Base-by-base conservation (phyloP, 176 grass and related monocot species). In the Poa pratensis region DNA sequence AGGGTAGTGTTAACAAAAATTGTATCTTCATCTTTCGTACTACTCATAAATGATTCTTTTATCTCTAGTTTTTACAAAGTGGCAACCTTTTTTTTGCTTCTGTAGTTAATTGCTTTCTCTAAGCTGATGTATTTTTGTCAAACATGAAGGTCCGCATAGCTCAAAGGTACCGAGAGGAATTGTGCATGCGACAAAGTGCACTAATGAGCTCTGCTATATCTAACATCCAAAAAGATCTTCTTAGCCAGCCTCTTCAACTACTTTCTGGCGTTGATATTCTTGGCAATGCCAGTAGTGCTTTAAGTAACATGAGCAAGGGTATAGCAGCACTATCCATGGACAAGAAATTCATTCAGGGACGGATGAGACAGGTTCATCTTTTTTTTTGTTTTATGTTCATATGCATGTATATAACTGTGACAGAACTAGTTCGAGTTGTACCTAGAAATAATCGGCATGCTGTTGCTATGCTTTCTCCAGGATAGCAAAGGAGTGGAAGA, bases 271-370 rank as follows among this genome's bases (percentile, higher is more conserved):
- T 98, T 93, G 96, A 98, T 71, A 95, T 98, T 90, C 91, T 98
- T 91, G 96, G 96, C 83, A 98, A 98, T 76, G 96, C 96, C 51
- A 98, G 96, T 89, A 98, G 96, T 14, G 96, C 96, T 50, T 79
- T 98, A 70, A 95, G 96, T 87, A 98, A 95, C 79, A 98, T 98
- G 96, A 98, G 96, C 83, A 98, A 98, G 94, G 93, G 96, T 76
- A 90, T 98, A 82, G 96, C 96, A 77, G 96, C 91, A 34, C 79
- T 98, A 84, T 98, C 96, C 48, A 98, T 98, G 96, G 96, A 98
- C 84, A 98, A 95, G 81, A 98, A 98, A 82, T 98, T 98, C 82
- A 98, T 98, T 90, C 93, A 95, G 83, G 80, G 89, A 78, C 89
- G 96, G 60, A 87, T 94, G 52, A 94, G 92, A 95, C 93, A 95